Base-by-base conservation (phyloP, 2,329 filamentous ascomycete genomes). In the Xylaria sp. region DNA sequence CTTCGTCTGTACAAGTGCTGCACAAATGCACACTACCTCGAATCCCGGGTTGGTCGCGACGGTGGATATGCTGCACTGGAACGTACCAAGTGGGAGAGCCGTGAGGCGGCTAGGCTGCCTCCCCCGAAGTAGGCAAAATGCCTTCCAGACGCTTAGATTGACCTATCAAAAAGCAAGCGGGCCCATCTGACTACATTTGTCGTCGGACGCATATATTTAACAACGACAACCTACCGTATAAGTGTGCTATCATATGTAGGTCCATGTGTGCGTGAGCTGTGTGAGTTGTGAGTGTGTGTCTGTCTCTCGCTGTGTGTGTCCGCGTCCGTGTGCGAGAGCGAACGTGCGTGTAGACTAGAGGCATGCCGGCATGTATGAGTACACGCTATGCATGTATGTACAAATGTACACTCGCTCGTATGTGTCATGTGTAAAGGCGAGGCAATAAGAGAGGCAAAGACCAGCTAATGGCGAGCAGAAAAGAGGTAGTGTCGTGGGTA, bases 1-100 rank as follows among this genome's bases (percentile, higher is more conserved):
- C 30, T 64, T 63, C 65, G 64, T 68, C 66, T 65, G 63, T 66
- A 49, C 42, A 50, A 72, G 13, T 42, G 19, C 67, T 30, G 37
- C 37, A 42, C 37, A 13, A 42, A 42, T 16, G 37, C 11, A 16
- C n/a, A 37, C 35, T 54, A 19, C 35, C 39, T 42, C 30, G 23
- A 44, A 9, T 4, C 3, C 4, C 18, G 13, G 11, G 48, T 9
- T 46, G 65, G 23, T 30, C 23, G 23, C 23, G 66, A 66, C 64
- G 66, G 55, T 62, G 58, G 52, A 62, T 62, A 62, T 47, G 13
- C 61, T 64, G 67, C 65, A 65, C 61, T 63, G 66, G 58, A 66
- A 69, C 62, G 57, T 63, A 70, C 63, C 48, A 30, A 50, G 48
- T 30, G 65, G 64, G 37, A 55, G 42, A n/a, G 62, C 60, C 63